Conservation (phyloP, 371 early-diverging fungal genomes). For the Apophysomyces variabilis region DNA sequence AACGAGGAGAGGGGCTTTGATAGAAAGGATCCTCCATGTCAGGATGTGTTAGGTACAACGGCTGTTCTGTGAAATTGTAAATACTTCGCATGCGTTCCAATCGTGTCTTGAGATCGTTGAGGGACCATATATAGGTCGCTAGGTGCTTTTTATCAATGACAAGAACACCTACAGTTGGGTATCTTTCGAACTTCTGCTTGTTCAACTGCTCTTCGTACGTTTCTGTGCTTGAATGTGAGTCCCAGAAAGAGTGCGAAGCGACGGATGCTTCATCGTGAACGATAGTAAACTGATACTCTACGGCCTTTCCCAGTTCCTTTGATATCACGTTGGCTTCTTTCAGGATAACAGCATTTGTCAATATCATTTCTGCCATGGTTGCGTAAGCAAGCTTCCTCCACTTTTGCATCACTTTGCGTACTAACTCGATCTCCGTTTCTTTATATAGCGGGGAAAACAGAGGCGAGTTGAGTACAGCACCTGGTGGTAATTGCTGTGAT, state of each 20-base stretch:
- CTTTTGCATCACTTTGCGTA: constrained; percentile 23
- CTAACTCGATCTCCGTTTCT: constrained; percentile 10
- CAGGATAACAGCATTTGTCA: constrained; percentile 71
- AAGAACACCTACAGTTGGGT: constrained; percentile 69
- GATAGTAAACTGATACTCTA: constrained; percentile 82
- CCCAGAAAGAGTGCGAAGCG: constrained; percentile 67
- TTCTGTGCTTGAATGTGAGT: constrained; percentile 53
- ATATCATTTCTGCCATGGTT: constrained; percentile 72
- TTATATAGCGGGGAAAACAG: constrained; percentile 32
- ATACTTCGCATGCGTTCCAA: constrained; percentile 79
- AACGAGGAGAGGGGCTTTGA: constrained; percentile 62
- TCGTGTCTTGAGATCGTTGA: constrained; percentile 65
- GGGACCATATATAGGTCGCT: constrained; percentile 77
- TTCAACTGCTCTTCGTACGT: background rate
- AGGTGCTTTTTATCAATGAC: constrained; percentile 75
- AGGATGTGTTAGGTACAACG: constrained; percentile 71
- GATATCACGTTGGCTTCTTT: constrained; percentile 91
- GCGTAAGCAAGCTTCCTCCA: constrained; percentile 74
- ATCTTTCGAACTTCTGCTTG: constrained; percentile 3
- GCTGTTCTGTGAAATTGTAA: constrained; percentile 72
- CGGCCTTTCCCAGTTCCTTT: constrained; percentile 76
- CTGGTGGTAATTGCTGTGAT: constrained; percentile 19
- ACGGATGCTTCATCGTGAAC: constrained; percentile 59
- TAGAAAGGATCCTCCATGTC: constrained; percentile 79
- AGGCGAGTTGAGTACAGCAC: constrained; percentile 28